Evolutionary conservation across 106 monocot species (phyloP).

Genomic region (Acorus gramineus): DNA sequence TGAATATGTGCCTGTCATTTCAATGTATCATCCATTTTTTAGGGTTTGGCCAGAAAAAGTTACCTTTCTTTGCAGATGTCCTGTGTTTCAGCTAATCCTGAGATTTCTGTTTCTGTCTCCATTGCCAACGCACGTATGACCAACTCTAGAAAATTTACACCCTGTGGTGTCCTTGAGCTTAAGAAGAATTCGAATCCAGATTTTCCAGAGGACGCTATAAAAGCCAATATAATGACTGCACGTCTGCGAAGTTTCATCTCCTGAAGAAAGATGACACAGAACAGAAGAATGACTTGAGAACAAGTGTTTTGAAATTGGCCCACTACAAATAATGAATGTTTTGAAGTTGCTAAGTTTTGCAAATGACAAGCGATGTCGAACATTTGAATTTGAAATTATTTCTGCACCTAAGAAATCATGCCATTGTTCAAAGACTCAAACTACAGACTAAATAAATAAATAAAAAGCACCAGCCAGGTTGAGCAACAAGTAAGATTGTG

Average conservation of each 20-base stretch:
- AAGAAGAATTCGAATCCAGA: constrained; percentile 63
- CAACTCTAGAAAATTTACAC: constrained; percentile 58
- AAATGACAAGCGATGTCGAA: background rate
- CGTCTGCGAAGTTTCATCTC: constrained; percentile 52
- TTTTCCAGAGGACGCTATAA: constrained; percentile 66
- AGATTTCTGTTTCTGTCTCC: constrained; percentile 30
- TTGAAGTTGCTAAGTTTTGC: too few species aligned
- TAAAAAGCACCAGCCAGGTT: too few species aligned
- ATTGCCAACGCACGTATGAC: constrained; percentile 50
- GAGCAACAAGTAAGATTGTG: too few species aligned
- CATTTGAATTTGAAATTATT: background rate
- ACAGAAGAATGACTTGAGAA: background rate
- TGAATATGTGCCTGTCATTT: too few species aligned
- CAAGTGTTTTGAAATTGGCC: too few species aligned
- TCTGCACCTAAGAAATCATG: too few species aligned
- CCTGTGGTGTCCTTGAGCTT: constrained; percentile 21
- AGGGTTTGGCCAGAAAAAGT: background rate
- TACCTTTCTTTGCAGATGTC: constrained; percentile 56
- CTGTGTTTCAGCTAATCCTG: constrained; percentile 5
- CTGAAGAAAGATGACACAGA: constrained; percentile 22
- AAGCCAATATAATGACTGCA: constrained; percentile 59
- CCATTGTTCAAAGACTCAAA: too few species aligned
- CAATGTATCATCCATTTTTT: background rate
- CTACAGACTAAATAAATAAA: too few species aligned
- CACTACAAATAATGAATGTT: too few species aligned